phyloP scores from a whole-genome alignment of 257 asterid species.

The Nicotiana tabacum region DNA sequence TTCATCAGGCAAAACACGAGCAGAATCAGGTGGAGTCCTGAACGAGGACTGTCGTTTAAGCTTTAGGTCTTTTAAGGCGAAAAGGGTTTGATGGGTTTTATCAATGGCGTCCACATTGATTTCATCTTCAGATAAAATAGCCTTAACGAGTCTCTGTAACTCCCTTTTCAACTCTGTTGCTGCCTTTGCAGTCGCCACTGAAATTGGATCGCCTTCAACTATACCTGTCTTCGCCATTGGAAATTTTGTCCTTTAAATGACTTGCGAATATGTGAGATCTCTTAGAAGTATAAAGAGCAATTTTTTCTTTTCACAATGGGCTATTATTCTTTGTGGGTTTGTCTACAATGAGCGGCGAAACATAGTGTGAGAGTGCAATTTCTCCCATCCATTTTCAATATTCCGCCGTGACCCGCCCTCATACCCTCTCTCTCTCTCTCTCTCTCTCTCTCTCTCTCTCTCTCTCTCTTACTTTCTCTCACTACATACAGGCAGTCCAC shows the following conservation, averaged over 20 bases:
- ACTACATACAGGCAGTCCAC: neutral
- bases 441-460: neutral
- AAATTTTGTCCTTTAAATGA: neutral
- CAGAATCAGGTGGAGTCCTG: neutral
- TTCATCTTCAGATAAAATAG: conserved; percentile 58
- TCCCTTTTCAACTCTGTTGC: conserved; percentile 65
- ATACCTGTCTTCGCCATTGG: conserved; percentile 80
- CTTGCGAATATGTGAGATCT: neutral
- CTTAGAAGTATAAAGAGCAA: neutral
- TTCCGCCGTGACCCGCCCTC: neutral
- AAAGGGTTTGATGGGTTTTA: conserved; percentile 46
- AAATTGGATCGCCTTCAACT: conserved; percentile 44
- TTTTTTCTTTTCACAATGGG: neutral
- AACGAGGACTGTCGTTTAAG: conserved; percentile 33
- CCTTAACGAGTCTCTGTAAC: conserved; percentile 54
- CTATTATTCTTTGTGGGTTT: neutral
- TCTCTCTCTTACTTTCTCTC: neutral
- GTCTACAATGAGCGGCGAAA: neutral
- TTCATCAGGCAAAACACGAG: conserved; percentile 58
- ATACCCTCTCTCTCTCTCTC: neutral
- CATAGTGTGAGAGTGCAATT: neutral
- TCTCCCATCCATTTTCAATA: neutral
- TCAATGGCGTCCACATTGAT: conserved; percentile 56
- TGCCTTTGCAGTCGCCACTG: conserved; percentile 42
- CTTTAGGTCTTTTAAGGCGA: conserved; percentile 56